phyloP scores from a whole-genome alignment of 805 yeast species.

The Candida morakotiae region DNA sequence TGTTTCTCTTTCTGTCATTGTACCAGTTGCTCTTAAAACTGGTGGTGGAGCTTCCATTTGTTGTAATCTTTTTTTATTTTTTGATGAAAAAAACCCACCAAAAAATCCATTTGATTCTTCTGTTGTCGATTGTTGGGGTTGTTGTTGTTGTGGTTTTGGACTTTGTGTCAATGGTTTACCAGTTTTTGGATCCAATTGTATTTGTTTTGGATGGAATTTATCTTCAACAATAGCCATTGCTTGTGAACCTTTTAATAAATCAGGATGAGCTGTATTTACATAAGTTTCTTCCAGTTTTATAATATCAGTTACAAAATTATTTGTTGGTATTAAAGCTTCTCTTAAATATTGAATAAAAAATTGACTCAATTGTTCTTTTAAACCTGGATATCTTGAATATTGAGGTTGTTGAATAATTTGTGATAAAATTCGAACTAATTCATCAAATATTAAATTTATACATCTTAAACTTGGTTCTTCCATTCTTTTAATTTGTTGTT shows the following conservation, averaged over 20 bases:
- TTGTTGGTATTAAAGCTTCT: slow-evolving; percentile 79
- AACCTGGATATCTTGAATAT: slow-evolving; percentile 84
- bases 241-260: slow-evolving; percentile 87
- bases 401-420: slow-evolving; percentile 80
- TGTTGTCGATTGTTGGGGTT: slow-evolving; percentile 24
- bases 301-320: slow-evolving; percentile 76
- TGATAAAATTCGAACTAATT: slow-evolving; percentile 82
- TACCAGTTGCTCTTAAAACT: slow-evolving; percentile 86
- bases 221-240: slow-evolving; percentile 94
- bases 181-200: slow-evolving; percentile 81
- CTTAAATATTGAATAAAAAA: slow-evolving; percentile 77
- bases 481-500: slow-evolving; percentile 88
- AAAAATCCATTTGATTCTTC: slow-evolving; percentile 77
- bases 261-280: slow-evolving; percentile 97
- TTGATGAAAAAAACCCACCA: slow-evolving; percentile 90
- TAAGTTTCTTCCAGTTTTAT: slow-evolving; percentile 87
- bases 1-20: slow-evolving; percentile 90
- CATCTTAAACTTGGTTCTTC: slow-evolving; percentile 91
- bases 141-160: slow-evolving; percentile 29
- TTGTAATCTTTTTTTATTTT: slow-evolving; percentile 90
- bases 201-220: slow-evolving; percentile 70
- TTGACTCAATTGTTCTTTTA: slow-evolving; percentile 81
- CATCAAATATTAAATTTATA: slow-evolving; percentile 88
- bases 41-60: slow-evolving; percentile 98
- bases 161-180: slow-evolving; percentile 70